A percentile compares a stretch with the other conserved stretches of the same genome.
Evolutionary conservation across 2,329 filamentous ascomycete genomes (phyloP).

Genomic region (Penicillium sp.): DNA sequence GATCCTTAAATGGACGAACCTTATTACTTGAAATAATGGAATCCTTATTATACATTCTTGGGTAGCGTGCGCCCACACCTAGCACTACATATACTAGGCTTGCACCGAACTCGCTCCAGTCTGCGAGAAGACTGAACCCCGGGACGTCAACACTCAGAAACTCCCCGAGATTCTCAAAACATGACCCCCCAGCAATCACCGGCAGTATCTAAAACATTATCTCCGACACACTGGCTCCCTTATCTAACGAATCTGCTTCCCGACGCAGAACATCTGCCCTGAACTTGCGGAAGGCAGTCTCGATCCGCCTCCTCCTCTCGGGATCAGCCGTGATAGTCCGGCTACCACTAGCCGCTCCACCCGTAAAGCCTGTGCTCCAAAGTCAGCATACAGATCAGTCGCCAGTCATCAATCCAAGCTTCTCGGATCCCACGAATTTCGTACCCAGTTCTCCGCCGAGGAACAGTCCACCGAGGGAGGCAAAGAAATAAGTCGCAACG

Average conservation of each 20-base stretch:
- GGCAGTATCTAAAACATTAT: slow-evolving; percentile 15
- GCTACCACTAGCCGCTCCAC: slow-evolving; percentile 51
- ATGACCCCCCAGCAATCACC: too few species aligned
- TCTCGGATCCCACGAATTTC: not conserved
- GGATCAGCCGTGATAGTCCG: slow-evolving; percentile 50
- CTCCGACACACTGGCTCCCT: slow-evolving; percentile 23
- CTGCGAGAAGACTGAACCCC: too few species aligned
- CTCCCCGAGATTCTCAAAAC: too few species aligned
- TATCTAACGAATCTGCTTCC: slow-evolving; percentile 53
- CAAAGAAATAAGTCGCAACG: slow-evolving; percentile 57
- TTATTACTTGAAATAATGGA: too few species aligned
- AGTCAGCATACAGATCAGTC: not conserved
- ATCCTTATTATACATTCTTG: too few species aligned
- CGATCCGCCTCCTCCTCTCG: slow-evolving; percentile 51
- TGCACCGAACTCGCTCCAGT: too few species aligned
- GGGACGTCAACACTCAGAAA: too few species aligned
- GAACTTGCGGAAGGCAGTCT: slow-evolving; percentile 58
- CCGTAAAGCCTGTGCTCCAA: slow-evolving; percentile 45
- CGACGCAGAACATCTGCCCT: slow-evolving; percentile 57
- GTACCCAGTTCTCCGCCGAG: slow-evolving; percentile 54
- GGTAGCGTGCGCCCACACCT: too few species aligned
- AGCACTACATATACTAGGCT: too few species aligned
- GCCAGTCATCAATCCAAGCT: too few species aligned
- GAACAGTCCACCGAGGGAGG: slow-evolving; percentile 56
- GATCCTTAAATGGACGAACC: too few species aligned